Evolutionary conservation across 441 rosid genomes (phyloP), one percentile per base, ranked within the genome.

Genomic region (Aleurites moluccanus): DNA sequence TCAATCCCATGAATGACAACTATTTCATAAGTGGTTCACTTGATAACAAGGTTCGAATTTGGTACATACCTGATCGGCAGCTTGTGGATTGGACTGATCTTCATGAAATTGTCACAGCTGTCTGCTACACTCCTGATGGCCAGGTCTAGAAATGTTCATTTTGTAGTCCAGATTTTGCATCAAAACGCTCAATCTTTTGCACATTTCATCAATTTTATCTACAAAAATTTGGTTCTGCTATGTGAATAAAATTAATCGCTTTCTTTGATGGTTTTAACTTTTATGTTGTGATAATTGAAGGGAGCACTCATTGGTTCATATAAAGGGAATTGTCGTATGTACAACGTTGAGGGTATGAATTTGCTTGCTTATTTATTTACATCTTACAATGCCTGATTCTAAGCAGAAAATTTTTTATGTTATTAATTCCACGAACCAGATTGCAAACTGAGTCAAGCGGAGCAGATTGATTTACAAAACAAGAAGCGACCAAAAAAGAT

Each of bases 11-110:
- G 64, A 94, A 96, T 77, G 98, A 96, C 20, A 80, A 84, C 69
- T 88, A 88, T 69, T 96, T 96, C 83, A 86, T 96, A 69, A 96
- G 99, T 49, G 99, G 99, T 4, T 96, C 99, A 10, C 98, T 96
- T 45, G 99, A 96, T 76, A 89, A 92, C 25, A 96, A 96, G 83
- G 87, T 96, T 73, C 84, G 98, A 80, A 88, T 96, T 25, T 96
- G 99, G 99, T 88, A 79, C 77, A 81, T 96, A 72, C 84, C 92
- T 4, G 79, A 86, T 70, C 79, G 94, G 10, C 85, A 81, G 20
- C 92, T 96, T 6, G 90, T 96, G 20, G 97, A 93, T 61, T 96
- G 97, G 97, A 86, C 87, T 11, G 97, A 96, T 83, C 87, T 93
- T 78, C 93, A 90, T 70, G 98, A 96, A 83, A 93, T 96, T 97